A percentile compares a stretch with the other conserved stretches of the same genome.
Evolutionary conservation across 169 alveolate genomes (phyloP).

Genomic region (Eimeria zaria): DNA sequence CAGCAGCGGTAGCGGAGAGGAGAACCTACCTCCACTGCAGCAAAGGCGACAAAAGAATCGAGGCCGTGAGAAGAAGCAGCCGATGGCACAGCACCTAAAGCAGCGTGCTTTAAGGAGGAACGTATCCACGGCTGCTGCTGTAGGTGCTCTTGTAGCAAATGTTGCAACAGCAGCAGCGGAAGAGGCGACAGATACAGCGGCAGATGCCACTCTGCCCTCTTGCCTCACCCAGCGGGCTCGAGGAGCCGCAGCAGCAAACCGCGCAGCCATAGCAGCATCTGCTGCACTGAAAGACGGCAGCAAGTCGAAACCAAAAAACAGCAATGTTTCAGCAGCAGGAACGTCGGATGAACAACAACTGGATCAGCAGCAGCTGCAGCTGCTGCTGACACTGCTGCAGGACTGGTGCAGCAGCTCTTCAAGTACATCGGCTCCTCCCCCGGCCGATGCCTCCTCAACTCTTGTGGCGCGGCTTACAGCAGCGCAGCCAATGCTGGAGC

Average conservation of each 20-base stretch:
- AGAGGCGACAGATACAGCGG: constrained; percentile 20
- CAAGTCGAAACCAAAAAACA: not conserved
- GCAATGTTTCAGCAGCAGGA: not conserved
- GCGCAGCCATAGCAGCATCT: constrained; percentile 57
- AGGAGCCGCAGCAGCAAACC: constrained; percentile 65
- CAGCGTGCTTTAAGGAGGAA: constrained; percentile 1
- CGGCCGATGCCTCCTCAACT: constrained; percentile 43
- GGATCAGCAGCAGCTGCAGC: constrained; percentile 66
- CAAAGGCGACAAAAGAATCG: constrained; percentile 23
- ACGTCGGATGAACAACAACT: constrained; percentile 7
- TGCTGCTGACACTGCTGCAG: constrained; percentile 39
- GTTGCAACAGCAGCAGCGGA: constrained; percentile 5
- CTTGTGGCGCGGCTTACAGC: constrained; percentile 59
- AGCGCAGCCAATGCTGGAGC: constrained; percentile 64
- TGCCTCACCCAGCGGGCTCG: constrained; percentile 58
- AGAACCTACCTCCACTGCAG: constrained; percentile 24
- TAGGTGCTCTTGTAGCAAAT: not conserved
- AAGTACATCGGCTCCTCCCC: constrained; percentile 2
- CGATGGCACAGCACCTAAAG: not conserved
- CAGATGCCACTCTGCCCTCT: not conserved
- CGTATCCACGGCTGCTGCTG: not conserved
- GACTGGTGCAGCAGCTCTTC: constrained; percentile 51
- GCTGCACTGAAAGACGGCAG: constrained; percentile 21
- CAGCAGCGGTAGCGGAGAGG: constrained; percentile 32
- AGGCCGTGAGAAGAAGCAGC: not conserved